Evolutionary conservation across 78 protist genomes (phyloP).

Genomic region (Dictyostelium firmibasis): DNA sequence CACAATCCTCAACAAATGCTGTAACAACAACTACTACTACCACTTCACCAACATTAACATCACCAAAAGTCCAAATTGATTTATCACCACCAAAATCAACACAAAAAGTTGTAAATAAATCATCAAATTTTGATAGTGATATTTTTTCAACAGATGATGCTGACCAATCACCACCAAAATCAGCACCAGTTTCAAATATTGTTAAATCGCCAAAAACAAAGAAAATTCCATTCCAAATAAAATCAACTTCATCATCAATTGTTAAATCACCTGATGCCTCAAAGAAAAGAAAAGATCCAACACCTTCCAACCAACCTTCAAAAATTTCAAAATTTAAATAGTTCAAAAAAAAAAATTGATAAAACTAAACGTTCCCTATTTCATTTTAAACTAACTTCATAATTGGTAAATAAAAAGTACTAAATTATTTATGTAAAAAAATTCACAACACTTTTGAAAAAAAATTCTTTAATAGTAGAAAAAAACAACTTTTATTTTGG

Average conservation of each 20-base stretch:
- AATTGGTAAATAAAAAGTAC: not conserved
- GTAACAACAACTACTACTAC: not conserved
- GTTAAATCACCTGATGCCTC: not conserved
- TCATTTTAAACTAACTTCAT: too few species aligned
- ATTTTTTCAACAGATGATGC: not conserved
- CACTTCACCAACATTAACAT: not conserved
- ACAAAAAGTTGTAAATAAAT: not conserved
- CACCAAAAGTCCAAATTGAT: not conserved
- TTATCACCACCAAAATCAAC: not conserved
- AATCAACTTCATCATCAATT: not conserved
- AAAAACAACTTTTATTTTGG: too few species aligned
- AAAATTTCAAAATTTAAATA: constrained; percentile 3
- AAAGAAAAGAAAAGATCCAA: constrained; percentile 7
- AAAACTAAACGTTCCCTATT: too few species aligned
- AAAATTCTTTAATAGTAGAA: too few species aligned
- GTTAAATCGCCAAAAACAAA: not conserved
- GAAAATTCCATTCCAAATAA: not conserved
- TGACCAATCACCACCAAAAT: not conserved
- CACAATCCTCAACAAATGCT: not conserved
- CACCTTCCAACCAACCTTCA: not conserved
- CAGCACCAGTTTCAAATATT: not conserved
- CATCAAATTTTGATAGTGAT: not conserved
- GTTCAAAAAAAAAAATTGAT: not conserved
- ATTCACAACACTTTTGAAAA: too few species aligned
- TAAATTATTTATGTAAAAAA: too few species aligned